Evolutionary conservation across 108 stramenopile species (phyloP), one percentile per base, ranked within the genome.

Genomic region (Schizochytrium sp.): DNA sequence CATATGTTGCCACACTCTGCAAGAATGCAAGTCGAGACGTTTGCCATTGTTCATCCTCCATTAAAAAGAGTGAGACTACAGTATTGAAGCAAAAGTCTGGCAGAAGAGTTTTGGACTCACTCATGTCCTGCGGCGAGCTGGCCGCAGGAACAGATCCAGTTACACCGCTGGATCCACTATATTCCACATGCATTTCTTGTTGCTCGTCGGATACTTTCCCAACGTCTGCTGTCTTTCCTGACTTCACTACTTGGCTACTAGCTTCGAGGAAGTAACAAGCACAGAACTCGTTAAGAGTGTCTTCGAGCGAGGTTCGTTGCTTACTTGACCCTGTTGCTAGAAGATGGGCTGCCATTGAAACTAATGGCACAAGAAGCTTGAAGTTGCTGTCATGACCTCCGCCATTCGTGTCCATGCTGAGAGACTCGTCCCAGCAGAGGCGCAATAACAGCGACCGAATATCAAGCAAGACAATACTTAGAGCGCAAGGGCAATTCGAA

Each of bases 321-420:
- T 7, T 15, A 7, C 44, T 2, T 7, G 64, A 69, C 12, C 64
- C 64, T 44, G 10, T 69, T 44, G 12, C 64, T 38, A 83, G 76
- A 7, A 83, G 76, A 19, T 83, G 76, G 7, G 17, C 50, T 7
- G 41, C 41, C 87, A 92, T 61, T 76, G 91, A 90, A 19, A 92
- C 41, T 61, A 91, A 89, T 57, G 91, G 90, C 3, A 90, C 88
- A 12, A 92, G 41, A 19, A 92, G 89, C 89, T 91, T 91, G 7
- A 92, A 46, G 88, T 92, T 92, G 87, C 91, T 91, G 55, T 88
- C 56, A 40, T 88, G 46, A 7, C 91, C 89, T 1, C 92, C 92
- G 15, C 92, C 92, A 28, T 91, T 89, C 50, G 89, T 91, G 90
- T 92, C 92, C 3, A 46, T 72, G 13, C 89, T 91, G 13, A 91